phyloP scores from a whole-genome alignment of 768 basidiomycete species.

The Leccinum boreale region DNA sequence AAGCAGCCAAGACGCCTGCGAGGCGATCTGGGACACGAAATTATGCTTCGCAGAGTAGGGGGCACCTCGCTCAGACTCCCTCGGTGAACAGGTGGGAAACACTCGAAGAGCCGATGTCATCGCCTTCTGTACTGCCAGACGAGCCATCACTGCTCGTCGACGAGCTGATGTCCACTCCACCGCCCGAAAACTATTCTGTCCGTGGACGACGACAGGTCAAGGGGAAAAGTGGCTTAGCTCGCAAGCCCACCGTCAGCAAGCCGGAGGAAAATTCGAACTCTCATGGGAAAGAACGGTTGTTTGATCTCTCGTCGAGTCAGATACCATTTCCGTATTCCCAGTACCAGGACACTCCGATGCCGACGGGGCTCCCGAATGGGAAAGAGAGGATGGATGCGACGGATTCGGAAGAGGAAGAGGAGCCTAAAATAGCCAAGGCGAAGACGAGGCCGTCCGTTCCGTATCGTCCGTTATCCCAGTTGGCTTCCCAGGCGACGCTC shows the following conservation, averaged over 20 bases:
- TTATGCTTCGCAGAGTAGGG: neutral
- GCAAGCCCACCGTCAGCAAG: neutral
- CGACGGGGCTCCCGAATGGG: conserved; percentile 18
- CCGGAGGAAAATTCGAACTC: neutral
- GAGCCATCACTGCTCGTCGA: conserved; percentile 26
- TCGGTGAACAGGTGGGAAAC: conserved; percentile 29
- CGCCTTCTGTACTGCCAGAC: conserved; percentile 30
- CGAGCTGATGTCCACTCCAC: conserved; percentile 34
- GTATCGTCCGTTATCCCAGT: conserved; percentile 52
- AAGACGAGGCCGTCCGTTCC: conserved; percentile 7
- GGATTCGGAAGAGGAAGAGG: conserved; percentile 23
- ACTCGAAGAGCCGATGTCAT: conserved; percentile 22
- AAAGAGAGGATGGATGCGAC: conserved; percentile 35
- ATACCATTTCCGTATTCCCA: conserved; percentile 54
- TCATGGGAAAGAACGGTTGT: conserved; percentile 34
- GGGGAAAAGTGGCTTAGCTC: conserved; percentile 6
- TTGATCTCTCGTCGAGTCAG: conserved; percentile 53
- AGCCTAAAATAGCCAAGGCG: conserved; percentile 17
- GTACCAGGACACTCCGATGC: conserved; percentile 21
- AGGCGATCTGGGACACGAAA: neutral
- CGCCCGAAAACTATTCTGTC: neutral
- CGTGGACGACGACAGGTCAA: conserved; percentile 6
- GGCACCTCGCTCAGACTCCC: conserved; percentile 3
- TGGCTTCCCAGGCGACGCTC: conserved; percentile 35
- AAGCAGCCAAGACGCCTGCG: conserved; percentile 12